A percentile compares a stretch with the other conserved stretches of the same genome.
phyloP scores from a whole-genome alignment of 345 rosid species.

The Salix viminalis region DNA sequence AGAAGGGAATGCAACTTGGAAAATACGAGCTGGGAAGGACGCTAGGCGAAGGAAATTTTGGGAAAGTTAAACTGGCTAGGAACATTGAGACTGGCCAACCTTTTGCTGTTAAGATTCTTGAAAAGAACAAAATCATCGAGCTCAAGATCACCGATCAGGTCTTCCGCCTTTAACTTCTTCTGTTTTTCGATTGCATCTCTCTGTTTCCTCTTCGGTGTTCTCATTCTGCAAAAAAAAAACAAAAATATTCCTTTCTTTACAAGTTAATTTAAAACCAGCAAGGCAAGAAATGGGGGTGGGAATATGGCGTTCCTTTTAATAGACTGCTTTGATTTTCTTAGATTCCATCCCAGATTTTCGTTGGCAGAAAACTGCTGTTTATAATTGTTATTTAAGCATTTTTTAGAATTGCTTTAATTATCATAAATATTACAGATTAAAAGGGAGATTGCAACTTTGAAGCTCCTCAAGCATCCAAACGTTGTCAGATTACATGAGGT shows the following conservation, averaged over 20 bases:
- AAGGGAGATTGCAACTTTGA: constrained; percentile 81
- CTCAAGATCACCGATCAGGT: constrained; percentile 85
- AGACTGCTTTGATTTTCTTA: too few species aligned
- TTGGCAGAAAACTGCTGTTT: too few species aligned
- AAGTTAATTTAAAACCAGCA: too few species aligned
- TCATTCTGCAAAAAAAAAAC: too few species aligned
- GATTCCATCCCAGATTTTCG: too few species aligned
- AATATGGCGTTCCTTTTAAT: too few species aligned
- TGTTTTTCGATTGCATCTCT: too few species aligned
- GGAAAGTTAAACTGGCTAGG: constrained; percentile 72
- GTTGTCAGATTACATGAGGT: constrained; percentile 88
- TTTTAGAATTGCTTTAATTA: not conserved
- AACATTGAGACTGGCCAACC: constrained; percentile 54
- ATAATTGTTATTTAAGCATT: not conserved
- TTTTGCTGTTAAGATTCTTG: constrained; percentile 84
- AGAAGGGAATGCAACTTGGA: constrained; percentile 69
- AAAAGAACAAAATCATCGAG: constrained; percentile 59
- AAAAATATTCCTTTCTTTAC: too few species aligned
- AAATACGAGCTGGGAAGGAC: constrained; percentile 88
- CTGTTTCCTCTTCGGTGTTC: too few species aligned
- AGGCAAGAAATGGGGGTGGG: too few species aligned
- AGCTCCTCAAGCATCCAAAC: constrained; percentile 85
- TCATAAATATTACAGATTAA: constrained; percentile 50
- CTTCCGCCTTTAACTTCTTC: not conserved
- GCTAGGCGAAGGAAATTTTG: constrained; percentile 92